phyloP scores from a whole-genome alignment of 1,284 basidiomycete species.

The Papiliotrema terrestris region DNA sequence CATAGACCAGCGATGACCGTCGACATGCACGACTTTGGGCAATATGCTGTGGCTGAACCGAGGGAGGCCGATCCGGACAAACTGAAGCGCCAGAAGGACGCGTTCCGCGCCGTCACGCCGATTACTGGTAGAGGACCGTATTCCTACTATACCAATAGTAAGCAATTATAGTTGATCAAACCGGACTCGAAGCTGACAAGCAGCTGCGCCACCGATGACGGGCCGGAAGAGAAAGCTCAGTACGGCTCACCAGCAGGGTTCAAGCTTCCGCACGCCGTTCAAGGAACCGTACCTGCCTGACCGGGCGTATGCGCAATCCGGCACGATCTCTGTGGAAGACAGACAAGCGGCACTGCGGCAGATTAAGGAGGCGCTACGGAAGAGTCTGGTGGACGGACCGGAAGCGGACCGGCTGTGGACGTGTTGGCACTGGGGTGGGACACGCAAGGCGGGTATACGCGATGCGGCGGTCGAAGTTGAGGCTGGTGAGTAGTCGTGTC shows the following conservation, averaged over 20 bases:
- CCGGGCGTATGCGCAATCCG: background rate
- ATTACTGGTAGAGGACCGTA: conserved; percentile 21
- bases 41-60: conserved; percentile 7
- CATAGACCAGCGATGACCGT: background rate
- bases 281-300: background rate
- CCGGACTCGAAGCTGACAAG: background rate
- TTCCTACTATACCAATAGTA: conserved; percentile 30
- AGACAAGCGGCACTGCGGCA: conserved; percentile 4
- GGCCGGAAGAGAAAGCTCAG: background rate
- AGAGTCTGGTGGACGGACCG: conserved; percentile 5
- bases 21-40: conserved; percentile 2
- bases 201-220: conserved; percentile 3
- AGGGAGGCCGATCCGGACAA: conserved; percentile 12
- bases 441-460: background rate
- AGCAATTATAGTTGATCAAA: background rate
- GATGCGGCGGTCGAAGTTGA: conserved; percentile 1
- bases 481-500: background rate
- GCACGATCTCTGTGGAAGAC: conserved; percentile 2
- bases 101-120: conserved; percentile 30
- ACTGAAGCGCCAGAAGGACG: conserved; percentile 21
- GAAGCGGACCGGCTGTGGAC: conserved; percentile 13
- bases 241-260: background rate
- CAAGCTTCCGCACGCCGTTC: conserved; percentile 3
- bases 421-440: conserved; percentile 6
- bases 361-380: conserved; percentile 10